Evolutionary conservation across 2,329 filamentous ascomycete species (phyloP).

Genomic region (Coniochaeta ligniaria): DNA sequence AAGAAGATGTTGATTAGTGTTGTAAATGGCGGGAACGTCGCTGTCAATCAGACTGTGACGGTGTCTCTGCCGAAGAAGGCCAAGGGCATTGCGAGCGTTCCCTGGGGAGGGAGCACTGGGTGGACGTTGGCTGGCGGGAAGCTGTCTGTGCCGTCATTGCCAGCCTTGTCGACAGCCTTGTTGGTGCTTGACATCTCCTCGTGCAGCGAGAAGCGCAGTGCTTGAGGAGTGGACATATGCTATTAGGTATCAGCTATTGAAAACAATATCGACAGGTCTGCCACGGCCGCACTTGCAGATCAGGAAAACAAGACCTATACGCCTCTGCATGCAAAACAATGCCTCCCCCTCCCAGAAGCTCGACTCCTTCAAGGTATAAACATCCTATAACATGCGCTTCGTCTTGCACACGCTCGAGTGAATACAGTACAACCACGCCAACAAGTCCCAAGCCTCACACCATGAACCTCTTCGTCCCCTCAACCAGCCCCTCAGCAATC

Average conservation of each 20-base stretch:
- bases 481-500: constrained; percentile 68
- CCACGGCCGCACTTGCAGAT: neutral
- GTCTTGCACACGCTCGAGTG: neutral
- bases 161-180: constrained; percentile 24
- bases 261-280: neutral
- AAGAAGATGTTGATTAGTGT: constrained; percentile 25
- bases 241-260: neutral
- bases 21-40: constrained; percentile 23
- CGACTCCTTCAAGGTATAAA: neutral
- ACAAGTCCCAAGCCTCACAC: constrained; percentile 23
- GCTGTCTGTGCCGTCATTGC: constrained; percentile 18
- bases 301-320: neutral
- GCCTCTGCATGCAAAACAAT: neutral
- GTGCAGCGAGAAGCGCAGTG: constrained; percentile 17
- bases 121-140: constrained; percentile 18
- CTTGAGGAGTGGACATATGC: no score
- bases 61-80: constrained; percentile 12
- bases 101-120: constrained; percentile 15
- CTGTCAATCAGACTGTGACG: constrained; percentile 8
- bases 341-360: neutral
- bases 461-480: constrained; percentile 65
- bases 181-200: constrained; percentile 18
- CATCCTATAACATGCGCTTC: neutral
- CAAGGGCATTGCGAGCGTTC: constrained; percentile 10
- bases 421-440: neutral